Conservation (phyloP, 441 rosid genomes). For the Adansonia rubrostipa region DNA sequence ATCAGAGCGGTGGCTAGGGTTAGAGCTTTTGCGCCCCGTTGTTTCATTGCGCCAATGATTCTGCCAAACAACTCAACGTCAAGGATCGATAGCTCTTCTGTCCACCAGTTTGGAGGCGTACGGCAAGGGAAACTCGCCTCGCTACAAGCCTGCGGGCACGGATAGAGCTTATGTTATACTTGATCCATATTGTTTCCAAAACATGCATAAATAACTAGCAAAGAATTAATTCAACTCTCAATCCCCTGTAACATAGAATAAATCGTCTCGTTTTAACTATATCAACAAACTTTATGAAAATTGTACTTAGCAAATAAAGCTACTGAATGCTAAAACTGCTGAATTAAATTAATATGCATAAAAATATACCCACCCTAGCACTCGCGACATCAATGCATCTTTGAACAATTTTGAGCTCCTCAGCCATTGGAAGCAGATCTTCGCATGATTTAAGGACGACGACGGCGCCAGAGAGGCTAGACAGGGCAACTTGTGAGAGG, state of each 20-base stretch:
- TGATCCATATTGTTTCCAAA: not conserved
- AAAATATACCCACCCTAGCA: slow-evolving; percentile 46
- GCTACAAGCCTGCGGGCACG: slow-evolving; percentile 53
- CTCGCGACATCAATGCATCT: slow-evolving; percentile 65
- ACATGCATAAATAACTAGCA: not conserved
- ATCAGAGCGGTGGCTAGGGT: slow-evolving; percentile 63
- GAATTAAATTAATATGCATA: not conserved
- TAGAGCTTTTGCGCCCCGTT: slow-evolving; percentile 61
- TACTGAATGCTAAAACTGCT: too few relatives aligned
- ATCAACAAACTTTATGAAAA: not conserved
- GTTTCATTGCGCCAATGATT: slow-evolving; percentile 64
- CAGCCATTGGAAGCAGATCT: slow-evolving; percentile 71
- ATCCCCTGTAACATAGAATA: not conserved
- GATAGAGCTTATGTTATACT: not conserved
- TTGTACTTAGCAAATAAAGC: not conserved
- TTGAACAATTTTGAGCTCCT: slow-evolving; percentile 67
- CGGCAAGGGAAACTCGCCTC: slow-evolving; percentile 83
- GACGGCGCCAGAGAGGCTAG: slow-evolving; percentile 78
- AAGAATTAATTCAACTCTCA: not conserved
- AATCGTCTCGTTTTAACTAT: not conserved
- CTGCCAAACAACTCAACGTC: slow-evolving; percentile 56
- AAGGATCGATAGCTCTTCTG: slow-evolving; percentile 79
- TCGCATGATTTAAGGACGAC: slow-evolving; percentile 82
- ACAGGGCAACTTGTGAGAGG: slow-evolving; percentile 75
- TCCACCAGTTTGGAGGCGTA: slow-evolving; percentile 96